Evolutionary conservation across 2,329 filamentous ascomycete genomes (phyloP), one percentile per base, ranked within the genome.

Genomic region (Westerdykella aurantiaca): DNA sequence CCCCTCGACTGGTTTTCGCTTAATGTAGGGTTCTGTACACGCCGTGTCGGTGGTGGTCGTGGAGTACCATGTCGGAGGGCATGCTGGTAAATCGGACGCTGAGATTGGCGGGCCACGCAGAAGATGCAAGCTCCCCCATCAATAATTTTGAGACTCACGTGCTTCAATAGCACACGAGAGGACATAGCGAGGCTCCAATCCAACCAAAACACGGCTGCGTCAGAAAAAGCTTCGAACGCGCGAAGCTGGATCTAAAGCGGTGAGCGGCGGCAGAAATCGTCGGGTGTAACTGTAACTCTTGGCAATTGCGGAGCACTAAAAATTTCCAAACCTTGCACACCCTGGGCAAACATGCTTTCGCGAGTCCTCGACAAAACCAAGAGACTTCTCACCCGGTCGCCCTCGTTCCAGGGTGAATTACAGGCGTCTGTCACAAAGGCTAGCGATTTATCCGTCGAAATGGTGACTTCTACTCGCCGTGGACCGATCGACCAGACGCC

Each of bases 391-490:
- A 58, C 54, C 39, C 59, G 61, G 34, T 61, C 58, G 22, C 59
- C 61, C 29, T 65, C 63, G 12, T 48, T 45, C 34, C 60, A 58
- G 43, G 47, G 41, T 45, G 55, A 58, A 39, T 18, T 35, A 44
- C 48, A 57, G 23, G 40, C 47, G 4, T 37, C 48, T 38, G 47
- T 18, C n/a, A 11, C 51, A 17, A 53, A 40, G 37, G 51, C 38
- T 37, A 38, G 45, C 38, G 44, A 51, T 39, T 21, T 46, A 12
- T 44, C 49, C 39, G 39, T 42, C 47, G 50, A 49, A 33, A 67
- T 67, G 64, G 64, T 67, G 41, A 63, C 60, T 5, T 31, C 38
- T 6, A 66, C 62, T 22, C 57, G 63, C 44, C 53, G 59, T 46
- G 64, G 60, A 11, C 58, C 57, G 33, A 56, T 55, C 40, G 59